phyloP scores from a whole-genome alignment of 2,329 filamentous ascomycete species.

The Exophiala sp. region DNA sequence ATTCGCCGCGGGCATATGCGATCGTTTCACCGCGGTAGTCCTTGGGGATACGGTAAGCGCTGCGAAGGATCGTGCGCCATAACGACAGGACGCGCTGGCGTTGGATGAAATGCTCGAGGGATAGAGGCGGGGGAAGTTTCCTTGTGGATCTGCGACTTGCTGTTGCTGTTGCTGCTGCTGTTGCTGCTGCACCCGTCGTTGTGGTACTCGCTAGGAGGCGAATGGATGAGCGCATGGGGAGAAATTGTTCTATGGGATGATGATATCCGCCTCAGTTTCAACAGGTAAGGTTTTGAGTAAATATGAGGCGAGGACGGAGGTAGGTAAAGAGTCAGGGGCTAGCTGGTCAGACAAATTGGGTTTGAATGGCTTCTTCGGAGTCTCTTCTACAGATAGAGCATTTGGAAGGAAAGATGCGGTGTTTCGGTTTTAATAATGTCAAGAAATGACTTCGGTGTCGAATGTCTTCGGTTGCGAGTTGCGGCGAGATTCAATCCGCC shows the following conservation, averaged over 20 bases:
- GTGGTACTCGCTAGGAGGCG: constrained; percentile 3
- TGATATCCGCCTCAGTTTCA: no score
- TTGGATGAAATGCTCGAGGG: constrained; percentile 37
- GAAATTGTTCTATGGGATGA: no score
- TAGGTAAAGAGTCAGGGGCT: no score
- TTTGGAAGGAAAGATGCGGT: background rate
- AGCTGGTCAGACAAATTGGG: no score
- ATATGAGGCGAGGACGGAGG: no score
- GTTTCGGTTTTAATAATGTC: no score
- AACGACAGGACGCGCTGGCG: constrained; percentile 40
- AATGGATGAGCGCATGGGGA: background rate
- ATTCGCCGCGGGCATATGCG: constrained; percentile 41
- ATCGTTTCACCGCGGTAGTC: constrained; percentile 40
- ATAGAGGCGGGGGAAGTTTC: constrained; percentile 11
- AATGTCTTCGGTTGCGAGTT: background rate
- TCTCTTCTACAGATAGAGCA: no score
- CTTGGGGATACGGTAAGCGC: constrained; percentile 36
- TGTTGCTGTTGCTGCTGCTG: background rate
- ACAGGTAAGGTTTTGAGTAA: no score
- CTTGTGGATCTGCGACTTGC: background rate
- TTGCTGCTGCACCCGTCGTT: no score
- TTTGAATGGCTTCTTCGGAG: no score
- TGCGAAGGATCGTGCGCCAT: constrained; percentile 40
- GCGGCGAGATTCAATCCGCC: background rate
- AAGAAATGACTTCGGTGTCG: no score